These are phyloP conservation scores for Talaromyces stipitatus DNA, from an alignment of 495 filamentous ascomycete genomes.

Conservation along the genomic window DNA sequence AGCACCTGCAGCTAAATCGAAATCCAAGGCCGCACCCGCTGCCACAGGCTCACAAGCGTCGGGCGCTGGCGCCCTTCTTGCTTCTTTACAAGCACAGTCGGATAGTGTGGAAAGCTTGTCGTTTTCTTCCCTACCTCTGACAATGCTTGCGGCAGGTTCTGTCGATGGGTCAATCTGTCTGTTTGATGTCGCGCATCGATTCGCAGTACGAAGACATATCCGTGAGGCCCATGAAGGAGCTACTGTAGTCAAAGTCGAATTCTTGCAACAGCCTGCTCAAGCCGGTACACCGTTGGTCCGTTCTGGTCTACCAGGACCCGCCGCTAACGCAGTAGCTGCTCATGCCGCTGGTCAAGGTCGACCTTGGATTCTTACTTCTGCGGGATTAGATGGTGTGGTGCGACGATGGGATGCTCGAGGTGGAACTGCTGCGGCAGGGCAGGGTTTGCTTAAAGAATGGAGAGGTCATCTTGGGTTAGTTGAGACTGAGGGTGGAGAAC, in stretches of 20 bases:
- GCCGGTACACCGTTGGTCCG: slow-evolving; percentile 16
- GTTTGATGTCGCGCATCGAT: slow-evolving; percentile 76
- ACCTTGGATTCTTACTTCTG: slow-evolving; percentile 66
- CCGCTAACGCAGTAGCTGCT: slow-evolving; percentile 14
- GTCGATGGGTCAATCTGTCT: slow-evolving; percentile 88
- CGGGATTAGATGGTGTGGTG: slow-evolving; percentile 80
- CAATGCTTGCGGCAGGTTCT: slow-evolving; percentile 76
- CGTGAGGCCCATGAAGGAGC: slow-evolving; percentile 70
- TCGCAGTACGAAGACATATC: slow-evolving; percentile 74
- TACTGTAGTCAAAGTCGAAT: slow-evolving; percentile 88
- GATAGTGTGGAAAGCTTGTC: slow-evolving; percentile 82
- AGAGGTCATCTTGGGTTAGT: slow-evolving; percentile 71
- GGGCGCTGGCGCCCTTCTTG: slow-evolving; percentile 74
- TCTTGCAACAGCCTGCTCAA: slow-evolving; percentile 44
- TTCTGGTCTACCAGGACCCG: slow-evolving; percentile 8
- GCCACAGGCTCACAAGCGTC: slow-evolving; percentile 19
- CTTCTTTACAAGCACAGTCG: slow-evolving; percentile 57
- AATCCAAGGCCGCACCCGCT: slow-evolving; percentile 22
- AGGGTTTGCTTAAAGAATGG: slow-evolving; percentile 70
- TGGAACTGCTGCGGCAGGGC: slow-evolving; percentile 55
- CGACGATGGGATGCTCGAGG: slow-evolving; percentile 81
- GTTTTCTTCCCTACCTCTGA: slow-evolving; percentile 68
- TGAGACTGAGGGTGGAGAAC: slow-evolving; percentile 54
- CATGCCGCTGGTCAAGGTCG: slow-evolving; percentile 23
- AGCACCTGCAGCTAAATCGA: slow-evolving; percentile 25